A percentile compares a stretch with the other conserved stretches of the same genome.
These are phyloP conservation scores for Cystobasidium pallidum DNA, from an alignment of 1,284 basidiomycete genomes.

Conservation along the genomic window DNA sequence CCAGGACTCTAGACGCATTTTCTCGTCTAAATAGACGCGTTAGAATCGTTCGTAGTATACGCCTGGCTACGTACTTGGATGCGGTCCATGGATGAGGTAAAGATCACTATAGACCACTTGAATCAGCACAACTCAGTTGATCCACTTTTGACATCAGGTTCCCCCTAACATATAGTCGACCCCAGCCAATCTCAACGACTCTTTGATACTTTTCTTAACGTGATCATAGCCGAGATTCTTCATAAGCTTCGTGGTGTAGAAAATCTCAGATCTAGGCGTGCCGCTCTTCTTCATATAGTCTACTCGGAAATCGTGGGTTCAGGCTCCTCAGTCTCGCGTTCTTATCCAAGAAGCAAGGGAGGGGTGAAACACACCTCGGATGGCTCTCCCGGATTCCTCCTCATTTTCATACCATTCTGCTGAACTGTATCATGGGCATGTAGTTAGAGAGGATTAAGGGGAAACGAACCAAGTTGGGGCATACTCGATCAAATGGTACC, in stretches of 20 bases:
- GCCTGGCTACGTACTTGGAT: conserved; percentile 24
- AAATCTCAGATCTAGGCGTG: conserved; percentile 64
- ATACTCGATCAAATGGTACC: conserved; percentile 43
- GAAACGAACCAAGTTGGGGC: background rate
- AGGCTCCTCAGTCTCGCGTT: conserved; percentile 39
- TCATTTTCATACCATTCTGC: conserved; percentile 46
- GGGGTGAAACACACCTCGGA: conserved; percentile 23
- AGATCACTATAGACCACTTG: conserved; percentile 65
- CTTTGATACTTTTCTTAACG: conserved; percentile 47
- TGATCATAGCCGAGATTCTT: conserved; percentile 23
- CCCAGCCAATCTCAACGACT: conserved; percentile 24
- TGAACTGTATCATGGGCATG: conserved; percentile 15
- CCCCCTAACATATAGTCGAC: conserved; percentile 33
- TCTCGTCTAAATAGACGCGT: conserved; percentile 14
- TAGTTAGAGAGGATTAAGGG: background rate
- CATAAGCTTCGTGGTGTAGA: conserved; percentile 57
- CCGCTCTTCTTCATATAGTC: conserved; percentile 66
- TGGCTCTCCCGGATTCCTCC: conserved; percentile 44
- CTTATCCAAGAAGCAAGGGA: conserved; percentile 1
- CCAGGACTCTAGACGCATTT: conserved; percentile 65
- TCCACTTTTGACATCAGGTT: background rate
- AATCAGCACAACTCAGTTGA: background rate
- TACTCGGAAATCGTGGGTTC: conserved; percentile 31
- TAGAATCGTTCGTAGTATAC: background rate
- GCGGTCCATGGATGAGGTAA: conserved; percentile 62